phyloP scores from a whole-genome alignment of 352 stramenopile genomes.

The Albugo laibachii region DNA sequence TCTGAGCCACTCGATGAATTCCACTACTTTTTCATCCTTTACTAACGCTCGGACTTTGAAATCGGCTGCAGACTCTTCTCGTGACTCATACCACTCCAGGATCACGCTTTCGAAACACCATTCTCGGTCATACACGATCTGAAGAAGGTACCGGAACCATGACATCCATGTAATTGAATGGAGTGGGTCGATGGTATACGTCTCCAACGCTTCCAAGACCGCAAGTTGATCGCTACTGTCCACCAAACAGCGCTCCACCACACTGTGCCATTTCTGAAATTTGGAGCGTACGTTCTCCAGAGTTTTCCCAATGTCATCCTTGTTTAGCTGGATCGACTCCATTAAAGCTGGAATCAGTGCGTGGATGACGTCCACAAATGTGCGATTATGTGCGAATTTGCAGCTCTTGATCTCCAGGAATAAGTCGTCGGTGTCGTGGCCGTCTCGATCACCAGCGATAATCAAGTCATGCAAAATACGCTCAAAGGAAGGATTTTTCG shows the following conservation, averaged over 20 bases:
- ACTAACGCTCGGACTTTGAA: constrained; percentile 25
- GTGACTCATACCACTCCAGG: constrained; percentile 69
- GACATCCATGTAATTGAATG: constrained; percentile 35
- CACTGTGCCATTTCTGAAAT: constrained; percentile 77
- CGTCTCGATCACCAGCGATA: constrained; percentile 40
- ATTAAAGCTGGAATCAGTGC: constrained; percentile 55
- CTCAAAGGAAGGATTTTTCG: constrained; percentile 31
- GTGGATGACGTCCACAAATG: constrained; percentile 57
- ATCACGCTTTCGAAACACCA: constrained; percentile 86
- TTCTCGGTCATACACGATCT: constrained; percentile 86
- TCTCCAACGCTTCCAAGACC: constrained; percentile 34
- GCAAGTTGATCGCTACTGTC: constrained; percentile 46
- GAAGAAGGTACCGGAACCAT: constrained; percentile 85
- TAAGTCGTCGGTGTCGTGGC: constrained; percentile 75
- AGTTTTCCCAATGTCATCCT: constrained; percentile 34
- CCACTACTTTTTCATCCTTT: constrained; percentile 55
- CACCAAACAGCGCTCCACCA: constrained; percentile 83
- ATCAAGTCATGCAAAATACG: constrained; percentile 72
- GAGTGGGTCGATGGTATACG: constrained; percentile 23
- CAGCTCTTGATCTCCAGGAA: constrained; percentile 89
- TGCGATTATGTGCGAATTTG: constrained; percentile 85
- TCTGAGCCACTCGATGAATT: constrained; percentile 89
- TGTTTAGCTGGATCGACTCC: constrained; percentile 34
- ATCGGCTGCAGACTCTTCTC: constrained; percentile 18
- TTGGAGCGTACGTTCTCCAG: constrained; percentile 64